phyloP scores from a whole-genome alignment of 306 rosid genomes.

The Pterocarpus macrocarpus region DNA sequence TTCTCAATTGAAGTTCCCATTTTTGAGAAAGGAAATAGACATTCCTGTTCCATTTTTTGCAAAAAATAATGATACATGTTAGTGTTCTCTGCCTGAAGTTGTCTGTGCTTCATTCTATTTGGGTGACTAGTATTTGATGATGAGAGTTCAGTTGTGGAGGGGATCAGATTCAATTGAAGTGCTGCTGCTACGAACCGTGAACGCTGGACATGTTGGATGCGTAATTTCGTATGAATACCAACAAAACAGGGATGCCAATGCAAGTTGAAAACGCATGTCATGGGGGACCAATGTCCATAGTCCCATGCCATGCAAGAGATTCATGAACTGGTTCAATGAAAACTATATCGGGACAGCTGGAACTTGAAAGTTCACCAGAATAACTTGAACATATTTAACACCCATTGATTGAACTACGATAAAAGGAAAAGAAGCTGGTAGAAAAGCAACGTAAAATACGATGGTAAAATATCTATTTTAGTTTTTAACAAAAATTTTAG shows the following conservation, averaged over 20 bases:
- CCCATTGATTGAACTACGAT: not conserved
- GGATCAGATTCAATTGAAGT: not conserved
- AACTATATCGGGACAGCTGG: constrained; percentile 1
- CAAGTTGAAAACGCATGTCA: not conserved
- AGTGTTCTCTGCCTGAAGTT: not conserved
- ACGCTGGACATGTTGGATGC: not conserved
- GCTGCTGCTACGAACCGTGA: not conserved
- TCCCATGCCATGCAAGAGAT: not conserved
- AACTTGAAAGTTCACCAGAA: not conserved
- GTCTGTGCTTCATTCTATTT: not conserved
- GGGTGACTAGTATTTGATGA: not conserved
- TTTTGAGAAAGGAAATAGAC: no score
- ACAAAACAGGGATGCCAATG: not conserved
- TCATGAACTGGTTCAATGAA: not conserved
- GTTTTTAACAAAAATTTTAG: no score
- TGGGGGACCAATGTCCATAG: not conserved
- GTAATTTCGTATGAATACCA: not conserved
- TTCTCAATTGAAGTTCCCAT: not conserved
- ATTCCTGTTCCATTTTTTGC: no score
- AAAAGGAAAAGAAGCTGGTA: not conserved
- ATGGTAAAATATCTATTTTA: no score
- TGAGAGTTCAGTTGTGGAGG: not conserved
- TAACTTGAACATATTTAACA: not conserved
- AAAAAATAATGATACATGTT: not conserved
- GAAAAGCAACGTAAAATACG: not conserved